Evolutionary conservation across 176 grass and related monocot species (phyloP), one percentile per base, ranked within the genome.

Genomic region (Pharus latifolius): DNA sequence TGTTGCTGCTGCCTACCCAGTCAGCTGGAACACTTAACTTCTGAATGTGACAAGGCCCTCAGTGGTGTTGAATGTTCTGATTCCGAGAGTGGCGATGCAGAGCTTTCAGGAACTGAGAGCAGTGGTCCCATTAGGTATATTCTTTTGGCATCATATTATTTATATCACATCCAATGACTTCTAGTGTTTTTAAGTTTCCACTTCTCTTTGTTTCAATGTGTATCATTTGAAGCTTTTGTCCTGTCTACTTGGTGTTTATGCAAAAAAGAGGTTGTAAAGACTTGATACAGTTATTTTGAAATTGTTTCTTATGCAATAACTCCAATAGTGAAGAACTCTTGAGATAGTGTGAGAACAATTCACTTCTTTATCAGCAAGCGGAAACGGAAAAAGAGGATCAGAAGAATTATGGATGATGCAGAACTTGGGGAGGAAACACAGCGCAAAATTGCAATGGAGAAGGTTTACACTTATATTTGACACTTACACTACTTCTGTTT

Each of bases 341-440:
- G 35, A 38, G 6, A 9, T 38, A 9, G 9, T 9, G 35, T 38
- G 35, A 5, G 35, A 38, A 38, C 35, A 38, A 5, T 9, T 38
- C 8, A 4, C 35, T 48, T 25, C 37, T 31, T 48, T 50, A 70
- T 56, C 78, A 90, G 81, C 46, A 91, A 85, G 29, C 78, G 29
- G 49, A 93, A 74, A 72, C 77, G 32, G 64, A 94, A 93, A 72
- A 98, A 91, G 79, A 88, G 73, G 67, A 98, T 98, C 31, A 85
- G 95, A 80, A 91, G 90, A 83, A 98, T 98, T 27, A 79, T 98
- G 61, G 90, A 94, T 91, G 95, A 99, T 81, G 71, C 79, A 80
- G 90, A 99, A 78, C 90, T 94, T 86, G 90, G 82, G 46, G 95
- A 99, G 43, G 95, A 99, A 85, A 99, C 90, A 43, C 90, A 86